Evolutionary conservation across 352 stramenopile genomes (phyloP), one percentile per base, ranked within the genome.

Genomic region (Phytophthora pisi): DNA sequence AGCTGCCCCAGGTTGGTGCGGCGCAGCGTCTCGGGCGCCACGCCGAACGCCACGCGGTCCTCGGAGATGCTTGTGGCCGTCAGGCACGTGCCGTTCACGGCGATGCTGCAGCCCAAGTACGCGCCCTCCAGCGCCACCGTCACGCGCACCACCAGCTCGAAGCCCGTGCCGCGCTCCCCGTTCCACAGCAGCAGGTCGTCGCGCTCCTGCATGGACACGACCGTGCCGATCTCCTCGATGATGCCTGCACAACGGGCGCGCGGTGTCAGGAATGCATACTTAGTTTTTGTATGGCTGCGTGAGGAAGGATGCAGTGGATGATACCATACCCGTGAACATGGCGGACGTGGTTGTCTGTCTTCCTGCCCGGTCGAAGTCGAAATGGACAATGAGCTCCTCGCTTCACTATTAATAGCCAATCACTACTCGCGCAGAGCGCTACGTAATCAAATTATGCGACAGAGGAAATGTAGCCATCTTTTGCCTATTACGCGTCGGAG

Each of bases 181-280:
- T 99, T 96, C 97, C 97, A 99, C 26, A 99, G 76, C 58, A 88
- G 72, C 78, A 99, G 92, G 62, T 98, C 92, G 58, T 92, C 75
- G 55, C 92, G 86, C 72, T 98, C 81, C 64, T 91, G 77, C 70
- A 99, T 90, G 43, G 84, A 90, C 56, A 98, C 80, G 43, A 99
- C 95, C 38, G 81, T 92, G 58, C 97, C 98, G 77, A 99, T 98
- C 87, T 99, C 97, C 81, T 99, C 97, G 46, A 99, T 90, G 79
- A 99, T 99, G 36, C 26, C 26, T 30, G 26, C 26, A 30, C 26
- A 0, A 20, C 20, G 1, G 20, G 20, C 20, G 20, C 20, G 20
- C 20, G 20, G 20, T 20, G 20, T 20, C 20, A 20, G 20, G 20
- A 20, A 20, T 20, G 20, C 20, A 20, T 20, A 20, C 20, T 20